phyloP scores from a whole-genome alignment of 2,329 filamentous ascomycete genomes.

The Hymenoscyphus fructigenus region DNA sequence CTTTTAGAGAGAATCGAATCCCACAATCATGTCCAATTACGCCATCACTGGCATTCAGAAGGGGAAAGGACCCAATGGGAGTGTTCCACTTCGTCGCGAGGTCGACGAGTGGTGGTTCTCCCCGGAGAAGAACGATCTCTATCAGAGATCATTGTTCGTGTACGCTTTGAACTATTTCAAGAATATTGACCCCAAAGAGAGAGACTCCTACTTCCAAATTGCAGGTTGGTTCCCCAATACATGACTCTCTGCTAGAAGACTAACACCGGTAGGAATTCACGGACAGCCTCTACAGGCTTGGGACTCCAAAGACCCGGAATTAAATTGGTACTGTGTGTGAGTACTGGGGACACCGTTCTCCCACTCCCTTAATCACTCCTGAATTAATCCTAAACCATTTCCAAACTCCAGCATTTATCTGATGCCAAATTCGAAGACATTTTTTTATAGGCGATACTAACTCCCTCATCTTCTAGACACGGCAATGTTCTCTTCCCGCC shows the following conservation, averaged over 20 bases:
- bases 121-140: conserved; percentile 19
- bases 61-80: conserved; percentile 16
- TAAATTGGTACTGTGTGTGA: conserved; percentile 69
- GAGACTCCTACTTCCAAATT: conserved; percentile 19
- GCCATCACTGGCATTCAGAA: conserved; percentile 22
- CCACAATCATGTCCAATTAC: conserved; percentile 13
- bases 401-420: too few relatives aligned
- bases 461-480: too few relatives aligned
- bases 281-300: conserved; percentile 19
- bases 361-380: too few relatives aligned
- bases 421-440: too few relatives aligned
- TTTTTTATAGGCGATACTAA: too few relatives aligned
- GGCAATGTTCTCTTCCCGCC: conserved; percentile 50
- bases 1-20: neutral
- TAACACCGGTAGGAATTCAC: conserved; percentile 16
- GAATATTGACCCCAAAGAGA: conserved; percentile 18
- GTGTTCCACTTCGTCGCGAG: conserved; percentile 21
- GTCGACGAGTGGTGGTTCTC: conserved; percentile 24
- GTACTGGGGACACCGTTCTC: too few relatives aligned
- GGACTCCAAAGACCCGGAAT: conserved; percentile 15
- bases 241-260: neutral
- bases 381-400: too few relatives aligned
- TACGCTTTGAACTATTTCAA: conserved; percentile 21
- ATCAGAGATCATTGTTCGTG: conserved; percentile 21
- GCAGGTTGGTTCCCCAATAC: conserved; percentile 14